Percentiles rank a stretch among this genome's conserved stretches.
phyloP scores from a whole-genome alignment of 2,329 filamentous ascomycete genomes.

The Aspergillus floridensis region DNA sequence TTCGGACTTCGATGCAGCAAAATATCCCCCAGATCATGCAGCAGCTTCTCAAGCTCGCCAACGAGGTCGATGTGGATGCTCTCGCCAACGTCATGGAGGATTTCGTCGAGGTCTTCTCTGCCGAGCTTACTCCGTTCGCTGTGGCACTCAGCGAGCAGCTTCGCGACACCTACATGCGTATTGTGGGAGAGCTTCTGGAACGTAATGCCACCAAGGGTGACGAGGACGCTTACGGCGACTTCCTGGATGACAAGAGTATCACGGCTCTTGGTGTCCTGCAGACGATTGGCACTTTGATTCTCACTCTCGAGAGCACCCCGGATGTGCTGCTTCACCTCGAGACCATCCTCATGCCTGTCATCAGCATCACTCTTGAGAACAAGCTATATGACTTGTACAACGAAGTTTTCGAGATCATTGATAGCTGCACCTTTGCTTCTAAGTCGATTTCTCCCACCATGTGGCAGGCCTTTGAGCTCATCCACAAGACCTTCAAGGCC shows the following conservation, averaged over 20 bases:
- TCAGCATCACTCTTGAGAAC: constrained; percentile 93
- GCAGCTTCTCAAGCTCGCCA: constrained; percentile 91
- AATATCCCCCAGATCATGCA: constrained; percentile 99
- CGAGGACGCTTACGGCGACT: constrained; percentile 81
- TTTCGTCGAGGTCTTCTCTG: constrained; percentile 97
- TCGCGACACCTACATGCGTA: constrained; percentile 91
- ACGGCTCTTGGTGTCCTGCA: constrained; percentile 94
- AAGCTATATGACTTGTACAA: constrained; percentile 98
- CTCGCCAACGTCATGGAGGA: constrained; percentile 99
- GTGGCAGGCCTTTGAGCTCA: constrained; percentile 98
- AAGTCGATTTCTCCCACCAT: constrained; percentile 94
- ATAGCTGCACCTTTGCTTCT: constrained; percentile 97
- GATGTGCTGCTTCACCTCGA: constrained; percentile 94
- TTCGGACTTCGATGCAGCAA: constrained; percentile 91
- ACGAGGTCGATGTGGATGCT: constrained; percentile 96
- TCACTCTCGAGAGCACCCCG: constrained; percentile 94
- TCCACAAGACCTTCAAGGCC: constrained; percentile 95
- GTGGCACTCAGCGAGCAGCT: constrained; percentile 94
- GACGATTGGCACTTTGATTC: constrained; percentile 94
- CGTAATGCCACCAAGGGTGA: constrained; percentile 73
- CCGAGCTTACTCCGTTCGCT: constrained; percentile 93
- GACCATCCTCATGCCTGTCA: constrained; percentile 94
- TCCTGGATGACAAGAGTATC: constrained; percentile 96
- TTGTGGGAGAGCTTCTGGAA: constrained; percentile 86
- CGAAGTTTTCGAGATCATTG: constrained; percentile 97